Conservation (phyloP, 352 stramenopile species). For the Phytophthora cryptogea region DNA sequence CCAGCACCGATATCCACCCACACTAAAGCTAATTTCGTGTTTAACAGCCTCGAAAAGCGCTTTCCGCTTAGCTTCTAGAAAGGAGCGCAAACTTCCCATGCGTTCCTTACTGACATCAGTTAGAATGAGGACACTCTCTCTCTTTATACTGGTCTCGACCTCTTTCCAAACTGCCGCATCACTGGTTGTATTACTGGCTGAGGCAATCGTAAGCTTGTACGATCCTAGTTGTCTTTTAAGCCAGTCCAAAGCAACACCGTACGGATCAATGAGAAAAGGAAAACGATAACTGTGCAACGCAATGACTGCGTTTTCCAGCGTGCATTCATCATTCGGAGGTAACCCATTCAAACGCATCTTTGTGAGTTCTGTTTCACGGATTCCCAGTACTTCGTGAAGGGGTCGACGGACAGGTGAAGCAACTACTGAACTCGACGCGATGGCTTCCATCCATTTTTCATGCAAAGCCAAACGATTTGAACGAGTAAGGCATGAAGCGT, state of each 20-base stretch:
- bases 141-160: conserved; percentile 43
- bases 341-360: conserved; percentile 57
- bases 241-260: conserved; percentile 58
- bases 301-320: conserved; percentile 55
- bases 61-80: conserved; percentile 56
- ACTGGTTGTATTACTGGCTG: conserved; percentile 14
- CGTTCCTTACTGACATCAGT: conserved; percentile 38
- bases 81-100: conserved; percentile 33
- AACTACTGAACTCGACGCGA: conserved; percentile 37
- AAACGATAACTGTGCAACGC: conserved; percentile 43
- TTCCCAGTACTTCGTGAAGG: conserved; percentile 38
- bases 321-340: conserved; percentile 33
- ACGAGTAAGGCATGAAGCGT: conserved; percentile 42
- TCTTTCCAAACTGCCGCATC: conserved; percentile 42
- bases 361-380: conserved; percentile 37
- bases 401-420: conserved; percentile 31
- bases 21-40: conserved; percentile 34
- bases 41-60: conserved; percentile 54
- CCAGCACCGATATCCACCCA: conserved; percentile 42
- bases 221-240: conserved; percentile 42
- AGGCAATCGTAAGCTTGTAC: conserved; percentile 13
- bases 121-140: conserved; percentile 48
- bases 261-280: conserved; percentile 65
- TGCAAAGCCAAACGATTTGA: conserved; percentile 27
- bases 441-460: conserved; percentile 38